Conservation (phyloP, 768 basidiomycete species). For the Tricholoma terreum region DNA sequence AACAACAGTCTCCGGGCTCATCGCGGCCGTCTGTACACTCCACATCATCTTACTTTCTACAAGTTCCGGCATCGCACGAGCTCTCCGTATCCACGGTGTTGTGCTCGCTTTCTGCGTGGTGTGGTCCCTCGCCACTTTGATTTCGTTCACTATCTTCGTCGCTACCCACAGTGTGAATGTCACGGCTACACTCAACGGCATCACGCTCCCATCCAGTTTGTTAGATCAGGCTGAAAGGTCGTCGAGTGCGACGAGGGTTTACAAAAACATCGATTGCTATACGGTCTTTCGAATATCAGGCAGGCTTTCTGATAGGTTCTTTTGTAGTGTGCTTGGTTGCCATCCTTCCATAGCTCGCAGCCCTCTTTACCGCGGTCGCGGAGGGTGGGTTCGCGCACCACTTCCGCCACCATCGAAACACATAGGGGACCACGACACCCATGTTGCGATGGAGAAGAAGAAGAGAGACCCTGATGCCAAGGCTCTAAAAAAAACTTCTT, state of each 20-base stretch:
- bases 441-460: too few relatives aligned
- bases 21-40: constrained; percentile 28
- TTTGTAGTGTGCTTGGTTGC: constrained; percentile 45
- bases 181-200: constrained; percentile 36
- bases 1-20: constrained; percentile 33
- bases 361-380: constrained; percentile 37
- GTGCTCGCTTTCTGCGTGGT: constrained; percentile 38
- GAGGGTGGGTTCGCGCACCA: constrained; percentile 24
- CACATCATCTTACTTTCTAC: constrained; percentile 16
- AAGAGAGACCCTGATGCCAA: too few relatives aligned
- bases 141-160: constrained; percentile 26
- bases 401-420: neutral
- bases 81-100: constrained; percentile 31
- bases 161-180: constrained; percentile 43
- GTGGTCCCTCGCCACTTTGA: constrained; percentile 40
- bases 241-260: constrained; percentile 41
- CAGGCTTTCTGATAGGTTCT: neutral
- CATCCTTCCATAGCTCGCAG: constrained; percentile 51
- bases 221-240: constrained; percentile 34
- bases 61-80: constrained; percentile 19
- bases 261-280: constrained; percentile 47
- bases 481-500: too few relatives aligned
- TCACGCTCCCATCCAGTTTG: constrained; percentile 32
- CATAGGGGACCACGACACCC: too few relatives aligned
- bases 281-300: constrained; percentile 6